Conservation (phyloP, 148 eudicot genomes). For the Camellia granthamiana region DNA sequence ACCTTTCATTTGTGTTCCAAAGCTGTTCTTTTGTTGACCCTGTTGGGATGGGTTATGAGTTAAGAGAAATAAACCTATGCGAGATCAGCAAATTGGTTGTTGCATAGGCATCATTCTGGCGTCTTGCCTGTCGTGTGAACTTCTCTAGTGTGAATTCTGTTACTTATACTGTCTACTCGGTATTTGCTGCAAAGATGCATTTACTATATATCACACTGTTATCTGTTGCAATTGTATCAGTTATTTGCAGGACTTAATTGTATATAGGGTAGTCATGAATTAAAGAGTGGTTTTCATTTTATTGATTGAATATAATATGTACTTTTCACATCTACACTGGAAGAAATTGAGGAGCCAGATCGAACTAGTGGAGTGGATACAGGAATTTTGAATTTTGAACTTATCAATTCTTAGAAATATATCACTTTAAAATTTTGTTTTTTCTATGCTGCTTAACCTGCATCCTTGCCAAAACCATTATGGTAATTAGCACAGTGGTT, state of each 20-base stretch:
- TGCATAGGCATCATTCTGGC: neutral
- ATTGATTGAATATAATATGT: no score
- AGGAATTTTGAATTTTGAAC: no score
- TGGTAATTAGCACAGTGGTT: neutral
- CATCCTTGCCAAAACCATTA: neutral
- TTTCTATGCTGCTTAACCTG: neutral
- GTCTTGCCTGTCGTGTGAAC: neutral
- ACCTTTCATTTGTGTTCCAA: neutral
- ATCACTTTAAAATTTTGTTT: neutral
- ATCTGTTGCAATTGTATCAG: neutral
- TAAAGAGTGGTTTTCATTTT: neutral
- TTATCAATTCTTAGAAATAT: neutral
- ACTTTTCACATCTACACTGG: neutral
- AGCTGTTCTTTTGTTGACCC: conserved; percentile 6
- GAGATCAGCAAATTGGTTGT: neutral
- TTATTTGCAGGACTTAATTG: neutral
- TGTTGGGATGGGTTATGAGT: neutral
- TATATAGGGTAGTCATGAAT: neutral
- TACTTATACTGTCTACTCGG: neutral
- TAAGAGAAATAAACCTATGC: neutral
- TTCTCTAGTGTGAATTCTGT: neutral
- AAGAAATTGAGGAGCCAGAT: neutral
- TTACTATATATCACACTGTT: neutral
- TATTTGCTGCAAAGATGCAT: neutral
- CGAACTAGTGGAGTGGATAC: neutral